Conservation (phyloP, 179 eudicot genomes). For the Corrigiola litoralis region DNA sequence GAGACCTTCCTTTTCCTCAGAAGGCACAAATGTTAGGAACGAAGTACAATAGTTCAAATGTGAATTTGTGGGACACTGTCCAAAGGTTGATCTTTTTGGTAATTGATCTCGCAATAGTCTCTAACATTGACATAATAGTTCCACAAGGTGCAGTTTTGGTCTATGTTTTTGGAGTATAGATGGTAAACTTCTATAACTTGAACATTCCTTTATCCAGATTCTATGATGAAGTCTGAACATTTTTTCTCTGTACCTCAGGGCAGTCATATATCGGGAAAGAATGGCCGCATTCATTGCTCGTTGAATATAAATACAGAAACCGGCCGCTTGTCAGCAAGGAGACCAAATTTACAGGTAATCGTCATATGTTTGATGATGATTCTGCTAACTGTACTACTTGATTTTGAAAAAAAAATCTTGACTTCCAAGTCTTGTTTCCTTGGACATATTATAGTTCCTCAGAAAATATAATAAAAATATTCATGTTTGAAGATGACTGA, state of each 20-base stretch:
- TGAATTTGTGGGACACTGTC: no score
- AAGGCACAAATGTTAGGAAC: no score
- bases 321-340: constrained; percentile 93
- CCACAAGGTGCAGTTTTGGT: no score
- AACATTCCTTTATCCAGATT: constrained; percentile 5
- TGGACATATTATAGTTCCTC: not conserved
- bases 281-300: constrained; percentile 96
- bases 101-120: no score
- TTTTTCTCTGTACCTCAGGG: constrained; percentile 48
- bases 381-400: not conserved
- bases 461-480: not conserved
- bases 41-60: no score
- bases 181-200: not conserved
- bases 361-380: not conserved
- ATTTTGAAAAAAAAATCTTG: no score
- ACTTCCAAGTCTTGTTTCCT: no score
- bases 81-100: no score
- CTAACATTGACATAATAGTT: no score
- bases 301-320: constrained; percentile 97
- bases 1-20: no score
- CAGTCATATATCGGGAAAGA: constrained; percentile 67
- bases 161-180: not conserved
- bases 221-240: constrained; percentile 7
- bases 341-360: constrained; percentile 91
- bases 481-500: not conserved